Evolutionary conservation across 2,329 filamentous ascomycete species (phyloP), one percentile per base, ranked within the genome.

Genomic region (Phialophora verrucosa): DNA sequence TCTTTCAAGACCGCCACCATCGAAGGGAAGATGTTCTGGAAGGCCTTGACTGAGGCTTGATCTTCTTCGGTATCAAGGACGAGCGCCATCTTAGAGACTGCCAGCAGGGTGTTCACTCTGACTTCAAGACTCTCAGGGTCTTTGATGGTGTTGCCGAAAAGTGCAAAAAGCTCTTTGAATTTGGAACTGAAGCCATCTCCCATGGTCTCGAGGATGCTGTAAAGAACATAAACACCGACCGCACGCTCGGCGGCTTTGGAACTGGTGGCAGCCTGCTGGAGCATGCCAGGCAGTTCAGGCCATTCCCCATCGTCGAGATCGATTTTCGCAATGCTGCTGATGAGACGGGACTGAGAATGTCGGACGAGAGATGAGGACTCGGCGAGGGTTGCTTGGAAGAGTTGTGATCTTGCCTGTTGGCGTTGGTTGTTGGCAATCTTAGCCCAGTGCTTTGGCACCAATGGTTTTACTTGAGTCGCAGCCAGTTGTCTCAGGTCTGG

Each of bases 111-210:
- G 84, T 97, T 98, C 82, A 97, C 89, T 74, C 93, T 90, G 64
- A 99, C 95, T 77, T 97, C 92, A 69, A 91, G 87, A 78, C 93
- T 97, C 80, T 96, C 89, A 1, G 91, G 89, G 76, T 98, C 95
- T 74, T 91, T 89, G 75, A 99, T 95, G 56, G 93, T 96, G 78
- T 89, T 90, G 79, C 84, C 84, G 82, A 98, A 97, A 29, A 98
- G 84, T 74, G 86, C 84, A 75, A 98, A 92, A 67, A 98, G 87
- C 76, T 91, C 88, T 66, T 85, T 80, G 73, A 92, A 87, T 79
- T 95, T 91, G 75, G 93, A 91, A 74, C 88, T 87, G 79, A 97
- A 96, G 72, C 89, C 86, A 72, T 93, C 89, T 23, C 92, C 92
- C 72, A 96, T 90, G 63, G 90, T 90, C 82, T 99, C 95, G 11